Evolutionary conservation across 129 eudicot species (phyloP).

Genomic region (Lactuca sativa): DNA sequence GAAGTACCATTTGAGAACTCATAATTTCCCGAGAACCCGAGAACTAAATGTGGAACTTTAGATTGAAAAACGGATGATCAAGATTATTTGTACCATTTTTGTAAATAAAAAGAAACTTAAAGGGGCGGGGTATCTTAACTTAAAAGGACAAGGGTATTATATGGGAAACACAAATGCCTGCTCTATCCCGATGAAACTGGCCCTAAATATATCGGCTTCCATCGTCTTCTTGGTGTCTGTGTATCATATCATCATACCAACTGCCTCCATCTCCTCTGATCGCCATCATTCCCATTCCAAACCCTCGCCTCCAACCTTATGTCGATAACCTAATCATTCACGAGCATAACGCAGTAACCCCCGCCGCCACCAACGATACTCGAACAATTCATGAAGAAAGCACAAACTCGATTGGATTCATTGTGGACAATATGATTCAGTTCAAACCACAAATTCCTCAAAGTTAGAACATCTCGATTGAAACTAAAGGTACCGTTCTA

Average conservation of each 20-base stretch:
- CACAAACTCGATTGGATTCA: background rate
- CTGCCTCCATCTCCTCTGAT: slow-evolving; percentile 13
- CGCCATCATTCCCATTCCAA: slow-evolving; percentile 24
- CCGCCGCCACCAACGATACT: background rate
- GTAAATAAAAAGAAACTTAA: too few species aligned
- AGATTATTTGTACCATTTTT: too few species aligned
- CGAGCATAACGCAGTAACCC: slow-evolving; percentile 3
- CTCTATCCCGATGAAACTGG: slow-evolving; percentile 26
- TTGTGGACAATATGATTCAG: background rate
- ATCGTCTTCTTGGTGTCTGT: slow-evolving; percentile 38
- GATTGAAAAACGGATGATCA: too few species aligned
- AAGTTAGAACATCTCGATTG: background rate
- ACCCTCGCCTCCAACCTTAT: slow-evolving; percentile 27
- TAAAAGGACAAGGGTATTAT: too few species aligned
- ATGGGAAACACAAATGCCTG: background rate
- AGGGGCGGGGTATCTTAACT: too few species aligned
- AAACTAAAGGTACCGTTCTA: slow-evolving; percentile 20
- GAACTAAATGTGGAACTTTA: too few species aligned
- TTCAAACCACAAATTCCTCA: slow-evolving; percentile 9
- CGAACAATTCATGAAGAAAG: background rate
- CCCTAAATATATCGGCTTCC: slow-evolving; percentile 31
- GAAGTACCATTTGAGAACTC: too few species aligned
- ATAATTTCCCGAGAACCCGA: too few species aligned
- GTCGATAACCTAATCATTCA: slow-evolving; percentile 17
- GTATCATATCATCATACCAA: slow-evolving; percentile 41